A percentile compares a stretch with the other conserved stretches of the same genome.
phyloP scores from a whole-genome alignment of 108 stramenopile species.

The Skeletonema potamos region DNA sequence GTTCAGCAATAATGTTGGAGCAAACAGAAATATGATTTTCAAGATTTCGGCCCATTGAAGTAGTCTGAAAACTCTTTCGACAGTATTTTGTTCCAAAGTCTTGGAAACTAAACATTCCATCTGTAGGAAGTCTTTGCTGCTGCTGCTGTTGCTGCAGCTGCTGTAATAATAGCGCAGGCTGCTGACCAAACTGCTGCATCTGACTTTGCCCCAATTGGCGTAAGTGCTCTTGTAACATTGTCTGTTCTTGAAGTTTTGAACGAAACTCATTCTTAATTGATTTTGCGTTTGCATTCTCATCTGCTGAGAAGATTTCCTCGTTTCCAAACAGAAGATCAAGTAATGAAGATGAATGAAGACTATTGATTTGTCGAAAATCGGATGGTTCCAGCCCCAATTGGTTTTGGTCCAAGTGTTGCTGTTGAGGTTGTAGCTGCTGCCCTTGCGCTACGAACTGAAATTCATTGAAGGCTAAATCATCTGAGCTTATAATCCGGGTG shows the following conservation, averaged over 20 bases:
- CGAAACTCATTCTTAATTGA: not conserved
- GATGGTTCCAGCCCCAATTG: not conserved
- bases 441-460: not conserved
- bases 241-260: not conserved
- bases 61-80: not conserved
- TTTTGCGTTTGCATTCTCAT: not conserved
- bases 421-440: not conserved
- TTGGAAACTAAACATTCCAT: not conserved
- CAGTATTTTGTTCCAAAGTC: not conserved
- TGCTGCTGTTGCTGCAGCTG: conserved; percentile 1
- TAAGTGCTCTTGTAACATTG: not conserved
- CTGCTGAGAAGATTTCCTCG: not conserved
- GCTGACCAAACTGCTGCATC: not conserved
- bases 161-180: not conserved
- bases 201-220: not conserved
- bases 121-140: not conserved
- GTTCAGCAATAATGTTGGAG: not conserved
- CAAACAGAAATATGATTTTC: not conserved
- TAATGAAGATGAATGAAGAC: not conserved
- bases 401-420: not conserved
- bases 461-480: not conserved
- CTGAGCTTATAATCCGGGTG: not conserved
- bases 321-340: not conserved
- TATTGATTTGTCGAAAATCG: not conserved
- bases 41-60: not conserved